These are phyloP conservation scores for Chrysosporium queenslandicum DNA, from an alignment of 2,329 filamentous ascomycete species.

Conservation along the genomic window DNA sequence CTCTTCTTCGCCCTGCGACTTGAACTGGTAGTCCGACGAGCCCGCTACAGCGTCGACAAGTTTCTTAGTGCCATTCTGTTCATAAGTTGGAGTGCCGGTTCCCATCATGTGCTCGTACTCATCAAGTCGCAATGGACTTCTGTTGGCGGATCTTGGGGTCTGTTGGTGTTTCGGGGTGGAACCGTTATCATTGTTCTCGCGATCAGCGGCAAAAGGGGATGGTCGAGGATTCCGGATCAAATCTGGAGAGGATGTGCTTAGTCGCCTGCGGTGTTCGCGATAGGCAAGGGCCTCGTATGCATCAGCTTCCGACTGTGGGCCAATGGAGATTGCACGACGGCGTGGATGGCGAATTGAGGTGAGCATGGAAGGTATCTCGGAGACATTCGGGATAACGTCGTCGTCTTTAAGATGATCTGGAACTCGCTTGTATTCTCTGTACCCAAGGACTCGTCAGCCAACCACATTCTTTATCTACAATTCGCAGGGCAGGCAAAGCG, in stretches of 20 bases:
- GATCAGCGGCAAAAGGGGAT: conserved; percentile 20
- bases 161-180: background rate
- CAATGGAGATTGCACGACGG: conserved; percentile 74
- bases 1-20: conserved; percentile 53
- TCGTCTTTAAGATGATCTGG: conserved; percentile 64
- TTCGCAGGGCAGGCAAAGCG: too few species aligned
- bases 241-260: conserved; percentile 44
- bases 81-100: conserved; percentile 44
- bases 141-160: conserved; percentile 3
- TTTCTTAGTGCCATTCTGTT: conserved; percentile 27
- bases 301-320: conserved; percentile 90
- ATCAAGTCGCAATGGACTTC: conserved; percentile 35
- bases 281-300: conserved; percentile 93
- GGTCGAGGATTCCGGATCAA: conserved; percentile 12
- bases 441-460: conserved; percentile 21
- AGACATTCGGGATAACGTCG: conserved; percentile 82
- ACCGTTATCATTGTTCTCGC: background rate
- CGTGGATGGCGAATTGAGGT: conserved; percentile 70
- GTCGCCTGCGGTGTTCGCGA: conserved; percentile 58
- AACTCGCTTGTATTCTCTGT: conserved; percentile 68
- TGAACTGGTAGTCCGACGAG: conserved; percentile 11
- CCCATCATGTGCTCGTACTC: conserved; percentile 68
- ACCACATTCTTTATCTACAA: background rate
- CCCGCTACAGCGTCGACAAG: conserved; percentile 20
- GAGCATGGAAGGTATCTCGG: conserved; percentile 72